Evolutionary conservation across 192 early-diverging fungal species (phyloP).

Genomic region (Pilobolus umbonatus): DNA sequence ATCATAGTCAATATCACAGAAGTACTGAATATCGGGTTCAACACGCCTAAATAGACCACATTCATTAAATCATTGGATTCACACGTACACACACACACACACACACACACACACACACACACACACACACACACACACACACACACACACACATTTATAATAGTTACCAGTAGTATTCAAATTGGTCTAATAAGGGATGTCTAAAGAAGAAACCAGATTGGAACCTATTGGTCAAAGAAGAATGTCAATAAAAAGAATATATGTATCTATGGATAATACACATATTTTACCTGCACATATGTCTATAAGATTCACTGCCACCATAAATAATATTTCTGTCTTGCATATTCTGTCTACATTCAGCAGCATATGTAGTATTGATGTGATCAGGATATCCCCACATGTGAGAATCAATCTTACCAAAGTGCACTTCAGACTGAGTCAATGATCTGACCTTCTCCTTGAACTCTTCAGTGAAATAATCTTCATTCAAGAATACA

Average conservation of each 20-base stretch:
- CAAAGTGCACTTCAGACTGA: slow-evolving; percentile 53
- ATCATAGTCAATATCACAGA: slow-evolving; percentile 70
- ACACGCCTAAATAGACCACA: slow-evolving; percentile 56
- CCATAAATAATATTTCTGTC: slow-evolving; percentile 55
- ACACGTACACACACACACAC: neutral
- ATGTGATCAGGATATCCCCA: slow-evolving; percentile 81
- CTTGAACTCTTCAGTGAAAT: slow-evolving; percentile 68
- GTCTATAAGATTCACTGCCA: slow-evolving; percentile 59
- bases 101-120: too few species aligned
- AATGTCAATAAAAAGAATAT: neutral
- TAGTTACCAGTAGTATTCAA: slow-evolving; percentile 83
- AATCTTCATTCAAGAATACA: slow-evolving; percentile 78
- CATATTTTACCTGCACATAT: slow-evolving; percentile 64
- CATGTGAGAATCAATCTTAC: slow-evolving; percentile 42
- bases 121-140: too few species aligned
- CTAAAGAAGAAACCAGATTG: slow-evolving; percentile 73
- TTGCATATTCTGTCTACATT: slow-evolving; percentile 48
- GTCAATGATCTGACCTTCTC: slow-evolving; percentile 43
- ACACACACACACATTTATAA: slow-evolving; percentile 39
- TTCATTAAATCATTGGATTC: neutral
- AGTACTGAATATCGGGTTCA: slow-evolving; percentile 69
- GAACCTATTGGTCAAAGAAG: slow-evolving; percentile 32
- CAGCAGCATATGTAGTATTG: slow-evolving; percentile 50
- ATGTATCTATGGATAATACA: neutral
- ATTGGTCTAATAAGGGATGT: slow-evolving; percentile 60